Conservation (phyloP, 2,329 filamentous ascomycete species). For the Cercospora beticola region DNA sequence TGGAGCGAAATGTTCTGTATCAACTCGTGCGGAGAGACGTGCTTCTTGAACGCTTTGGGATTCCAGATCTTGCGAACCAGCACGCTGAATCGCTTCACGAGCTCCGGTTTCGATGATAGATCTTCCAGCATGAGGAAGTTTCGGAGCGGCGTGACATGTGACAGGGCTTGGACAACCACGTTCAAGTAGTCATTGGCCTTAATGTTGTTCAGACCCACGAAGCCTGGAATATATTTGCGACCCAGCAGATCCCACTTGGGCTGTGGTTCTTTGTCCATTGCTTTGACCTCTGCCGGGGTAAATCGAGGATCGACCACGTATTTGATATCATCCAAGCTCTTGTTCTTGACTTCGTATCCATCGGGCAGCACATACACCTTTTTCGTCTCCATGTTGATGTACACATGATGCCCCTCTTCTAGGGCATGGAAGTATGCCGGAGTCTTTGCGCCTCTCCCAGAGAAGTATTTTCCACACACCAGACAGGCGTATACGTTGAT, state of each 20-base stretch:
- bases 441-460: conserved; percentile 88
- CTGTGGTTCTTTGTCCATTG: conserved; percentile 65
- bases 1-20: conserved; percentile 89
- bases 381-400: conserved; percentile 94
- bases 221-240: conserved; percentile 86
- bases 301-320: conserved; percentile 93
- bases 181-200: conserved; percentile 99
- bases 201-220: conserved; percentile 99
- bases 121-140: conserved; percentile 91
- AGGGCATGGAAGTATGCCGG: conserved; percentile 97
- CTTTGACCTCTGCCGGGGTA: conserved; percentile 73
- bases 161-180: conserved; percentile 85
- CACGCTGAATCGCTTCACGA: conserved; percentile 83
- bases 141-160: conserved; percentile 83
- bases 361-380: conserved; percentile 91
- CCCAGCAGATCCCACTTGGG: conserved; percentile 75
- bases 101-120: conserved; percentile 70
- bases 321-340: conserved; percentile 95
- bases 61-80: conserved; percentile 98
- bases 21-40: conserved; percentile 95
- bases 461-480: conserved; percentile 96
- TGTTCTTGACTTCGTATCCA: conserved; percentile 93
- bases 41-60: conserved; percentile 88
- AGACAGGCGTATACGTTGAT: conserved; percentile 99
- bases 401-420: conserved; percentile 94